These are phyloP conservation scores for Eragrostis nindensis DNA, from an alignment of 176 grass and related monocot genomes.

Conservation along the genomic window DNA sequence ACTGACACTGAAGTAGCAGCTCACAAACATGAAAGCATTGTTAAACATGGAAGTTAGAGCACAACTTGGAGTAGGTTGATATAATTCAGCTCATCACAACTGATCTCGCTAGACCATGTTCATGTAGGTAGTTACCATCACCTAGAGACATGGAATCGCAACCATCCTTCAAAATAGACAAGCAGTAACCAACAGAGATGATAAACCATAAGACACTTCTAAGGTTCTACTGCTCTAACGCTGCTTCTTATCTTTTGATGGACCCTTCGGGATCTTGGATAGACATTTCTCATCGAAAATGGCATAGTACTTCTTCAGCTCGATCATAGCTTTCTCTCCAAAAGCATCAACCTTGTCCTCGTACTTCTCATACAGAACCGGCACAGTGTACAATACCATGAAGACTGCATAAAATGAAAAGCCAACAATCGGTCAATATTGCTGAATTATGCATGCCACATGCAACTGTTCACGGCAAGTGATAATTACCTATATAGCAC, in stretches of 20 bases:
- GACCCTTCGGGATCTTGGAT: slow-evolving; percentile 81
- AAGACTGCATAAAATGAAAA: slow-evolving; percentile 63
- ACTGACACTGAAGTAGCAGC: not conserved
- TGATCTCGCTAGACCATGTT: slow-evolving; percentile 5
- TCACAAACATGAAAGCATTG: not conserved
- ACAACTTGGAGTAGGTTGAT: not conserved
- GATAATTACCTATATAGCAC: slow-evolving; percentile 73
- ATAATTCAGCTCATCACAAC: slow-evolving; percentile 22
- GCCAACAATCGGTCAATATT: not conserved
- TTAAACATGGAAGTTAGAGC: not conserved
- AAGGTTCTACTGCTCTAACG: slow-evolving; percentile 29
- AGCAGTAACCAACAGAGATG: slow-evolving; percentile 32
- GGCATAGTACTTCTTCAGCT: slow-evolving; percentile 78
- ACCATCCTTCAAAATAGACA: slow-evolving; percentile 38
- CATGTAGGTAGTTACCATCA: slow-evolving; percentile 37
- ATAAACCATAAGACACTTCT: not conserved
- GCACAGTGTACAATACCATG: slow-evolving; percentile 78
- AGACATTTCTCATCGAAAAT: slow-evolving; percentile 81
- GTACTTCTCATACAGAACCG: slow-evolving; percentile 87
- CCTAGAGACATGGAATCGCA: slow-evolving; percentile 38
- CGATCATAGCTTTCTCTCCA: slow-evolving; percentile 73
- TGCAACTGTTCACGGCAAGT: not conserved
- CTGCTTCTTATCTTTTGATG: slow-evolving; percentile 74
- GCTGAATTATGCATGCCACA: not conserved
- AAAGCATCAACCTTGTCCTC: slow-evolving; percentile 84